Evolutionary conservation across 2,329 filamentous ascomycete species (phyloP).

Genomic region (Colletotrichum sp.): DNA sequence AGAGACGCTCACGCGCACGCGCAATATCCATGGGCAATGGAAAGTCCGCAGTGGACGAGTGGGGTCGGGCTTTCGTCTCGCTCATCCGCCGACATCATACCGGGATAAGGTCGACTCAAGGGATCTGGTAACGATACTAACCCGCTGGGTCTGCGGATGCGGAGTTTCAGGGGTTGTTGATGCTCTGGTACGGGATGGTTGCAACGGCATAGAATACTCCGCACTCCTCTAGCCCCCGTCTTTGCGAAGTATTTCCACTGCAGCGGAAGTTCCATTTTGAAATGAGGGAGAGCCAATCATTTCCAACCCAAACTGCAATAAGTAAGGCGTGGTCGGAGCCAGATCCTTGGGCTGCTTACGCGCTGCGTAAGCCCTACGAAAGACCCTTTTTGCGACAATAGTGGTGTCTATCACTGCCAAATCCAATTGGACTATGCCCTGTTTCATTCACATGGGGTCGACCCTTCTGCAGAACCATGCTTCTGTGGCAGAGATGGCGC

Average conservation of each 20-base stretch:
- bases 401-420: neutral
- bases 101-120: neutral
- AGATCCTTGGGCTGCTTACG: neutral
- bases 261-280: neutral
- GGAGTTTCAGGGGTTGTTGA: neutral
- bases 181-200: neutral
- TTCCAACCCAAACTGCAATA: neutral
- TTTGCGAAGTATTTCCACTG: neutral
- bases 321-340: neutral
- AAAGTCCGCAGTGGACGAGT: neutral
- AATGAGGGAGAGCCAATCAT: neutral
- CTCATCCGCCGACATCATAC: neutral
- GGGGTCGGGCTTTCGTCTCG: neutral
- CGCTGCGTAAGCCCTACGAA: neutral
- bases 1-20: neutral
- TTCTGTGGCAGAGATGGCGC: neutral
- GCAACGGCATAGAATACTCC: neutral
- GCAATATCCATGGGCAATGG: neutral
- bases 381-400: neutral
- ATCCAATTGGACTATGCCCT: neutral
- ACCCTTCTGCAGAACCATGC: neutral
- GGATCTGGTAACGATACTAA: neutral
- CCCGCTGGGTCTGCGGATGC: neutral
- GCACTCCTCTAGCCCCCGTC: neutral
- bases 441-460: neutral